A percentile compares a stretch with the other conserved stretches of the same genome.
Evolutionary conservation across 176 grass and related monocot species (phyloP).

Genomic region (Eleusine indica): DNA sequence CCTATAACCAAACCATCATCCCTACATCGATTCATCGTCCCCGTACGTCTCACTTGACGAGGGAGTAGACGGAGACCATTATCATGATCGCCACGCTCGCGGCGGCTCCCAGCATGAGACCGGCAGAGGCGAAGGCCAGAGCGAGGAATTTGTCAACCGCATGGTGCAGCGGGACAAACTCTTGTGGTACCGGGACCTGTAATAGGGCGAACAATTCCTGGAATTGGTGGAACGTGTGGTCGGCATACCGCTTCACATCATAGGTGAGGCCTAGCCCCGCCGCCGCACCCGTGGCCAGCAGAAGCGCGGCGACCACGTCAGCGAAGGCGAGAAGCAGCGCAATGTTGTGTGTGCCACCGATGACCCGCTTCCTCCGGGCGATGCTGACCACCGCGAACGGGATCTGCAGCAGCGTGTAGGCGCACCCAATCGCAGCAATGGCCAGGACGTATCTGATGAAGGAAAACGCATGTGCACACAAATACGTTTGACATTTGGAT

Average conservation of each 20-base stretch:
- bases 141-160: conserved; percentile 10
- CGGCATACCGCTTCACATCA: not conserved
- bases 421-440: conserved; percentile 30
- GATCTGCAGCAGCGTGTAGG: conserved; percentile 32
- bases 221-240: not conserved
- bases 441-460: not conserved
- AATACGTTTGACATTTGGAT: too few relatives aligned
- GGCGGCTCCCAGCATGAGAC: conserved; percentile 33
- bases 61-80: conserved; percentile 15
- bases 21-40: too few relatives aligned
- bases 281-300: not conserved
- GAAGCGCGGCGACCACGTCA: conserved; percentile 6
- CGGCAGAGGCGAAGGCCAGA: not conserved
- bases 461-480: too few relatives aligned
- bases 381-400: not conserved
- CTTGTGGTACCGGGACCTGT: not conserved
- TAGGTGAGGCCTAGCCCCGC: conserved; percentile 18
- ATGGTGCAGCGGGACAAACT: not conserved
- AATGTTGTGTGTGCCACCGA: not conserved
- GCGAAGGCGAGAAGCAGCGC: conserved; percentile 12
- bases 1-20: too few relatives aligned
- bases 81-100: not conserved
- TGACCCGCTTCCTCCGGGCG: not conserved
- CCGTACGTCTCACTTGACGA: conserved; percentile 4
- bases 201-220: too few relatives aligned